Percentiles rank a stretch among this genome's conserved stretches.
These are phyloP conservation scores for Westerdykella aurantiaca DNA, from an alignment of 2,329 filamentous ascomycete species.

Conservation along the genomic window DNA sequence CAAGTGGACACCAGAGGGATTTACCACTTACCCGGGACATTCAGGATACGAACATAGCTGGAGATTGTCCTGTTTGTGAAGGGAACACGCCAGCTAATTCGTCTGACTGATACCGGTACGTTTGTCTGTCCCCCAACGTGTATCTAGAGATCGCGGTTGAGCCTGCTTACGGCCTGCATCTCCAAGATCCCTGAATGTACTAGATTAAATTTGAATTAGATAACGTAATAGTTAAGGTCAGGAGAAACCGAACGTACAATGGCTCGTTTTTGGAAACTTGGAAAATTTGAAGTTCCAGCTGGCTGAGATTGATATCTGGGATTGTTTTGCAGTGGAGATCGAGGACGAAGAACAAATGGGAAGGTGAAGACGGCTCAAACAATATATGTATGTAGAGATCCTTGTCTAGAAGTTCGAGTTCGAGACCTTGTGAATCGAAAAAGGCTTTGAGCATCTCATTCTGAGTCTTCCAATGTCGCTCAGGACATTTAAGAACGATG, in stretches of 20 bases:
- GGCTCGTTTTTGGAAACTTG: conserved; percentile 9
- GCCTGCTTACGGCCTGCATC: conserved; percentile 9
- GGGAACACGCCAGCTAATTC: conserved; percentile 6
- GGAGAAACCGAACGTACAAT: conserved; percentile 10
- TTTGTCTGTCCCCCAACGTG: conserved; percentile 11
- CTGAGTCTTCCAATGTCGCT: too few species aligned
- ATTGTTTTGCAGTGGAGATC: conserved; percentile 11
- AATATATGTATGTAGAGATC: conserved; percentile 11
- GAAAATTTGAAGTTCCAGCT: conserved; percentile 13
- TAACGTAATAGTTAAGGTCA: not conserved
- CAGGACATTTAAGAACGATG: too few species aligned
- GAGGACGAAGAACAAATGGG: conserved; percentile 8
- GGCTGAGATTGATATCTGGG: conserved; percentile 9
- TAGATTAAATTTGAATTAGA: conserved; percentile 2
- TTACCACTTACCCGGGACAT: too few species aligned
- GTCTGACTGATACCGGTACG: conserved; percentile 7
- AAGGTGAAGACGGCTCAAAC: conserved; percentile 11
- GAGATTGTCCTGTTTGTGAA: too few species aligned
- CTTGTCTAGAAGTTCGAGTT: too few species aligned
- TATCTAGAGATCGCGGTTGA: conserved; percentile 9
- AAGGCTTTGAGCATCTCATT: too few species aligned
- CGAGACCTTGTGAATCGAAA: too few species aligned
- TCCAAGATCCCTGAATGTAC: conserved; percentile 14
- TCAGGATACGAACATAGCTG: too few species aligned
- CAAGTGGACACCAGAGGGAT: too few species aligned